Percentiles rank a stretch among this genome's conserved stretches.
These are phyloP conservation scores for Ustilago hordei DNA, from an alignment of 1,284 basidiomycete species.

Conservation along the genomic window DNA sequence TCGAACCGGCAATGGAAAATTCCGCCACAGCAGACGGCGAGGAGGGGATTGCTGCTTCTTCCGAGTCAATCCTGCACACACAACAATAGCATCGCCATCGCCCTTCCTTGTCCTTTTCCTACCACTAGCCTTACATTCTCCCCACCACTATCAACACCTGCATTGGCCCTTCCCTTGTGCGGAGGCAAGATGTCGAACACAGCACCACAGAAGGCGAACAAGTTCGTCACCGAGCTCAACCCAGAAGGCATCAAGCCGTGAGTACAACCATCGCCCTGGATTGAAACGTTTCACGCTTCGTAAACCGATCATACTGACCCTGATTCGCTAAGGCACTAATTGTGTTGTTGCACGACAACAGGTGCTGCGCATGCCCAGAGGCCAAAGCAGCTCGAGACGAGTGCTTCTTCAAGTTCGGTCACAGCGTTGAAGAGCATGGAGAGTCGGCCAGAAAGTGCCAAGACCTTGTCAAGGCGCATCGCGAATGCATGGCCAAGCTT, in stretches of 20 bases:
- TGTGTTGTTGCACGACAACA: slow-evolving; percentile 25
- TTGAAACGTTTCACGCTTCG: not conserved
- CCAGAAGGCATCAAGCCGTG: slow-evolving; percentile 91
- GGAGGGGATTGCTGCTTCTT: slow-evolving; percentile 36
- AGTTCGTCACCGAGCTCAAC: slow-evolving; percentile 74
- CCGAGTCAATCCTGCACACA: slow-evolving; percentile 9
- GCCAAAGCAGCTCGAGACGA: slow-evolving; percentile 91
- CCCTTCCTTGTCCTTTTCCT: not conserved
- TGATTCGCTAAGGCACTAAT: not conserved
- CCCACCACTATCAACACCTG: not conserved
- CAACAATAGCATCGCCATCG: not conserved
- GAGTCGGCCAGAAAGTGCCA: slow-evolving; percentile 83
- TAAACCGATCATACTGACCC: not conserved
- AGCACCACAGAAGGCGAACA: slow-evolving; percentile 46
- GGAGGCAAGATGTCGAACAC: slow-evolving; percentile 31
- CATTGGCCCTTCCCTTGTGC: not conserved
- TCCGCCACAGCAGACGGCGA: slow-evolving; percentile 30
- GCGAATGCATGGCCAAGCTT: slow-evolving; percentile 85
- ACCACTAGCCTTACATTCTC: not conserved
- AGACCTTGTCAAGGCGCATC: slow-evolving; percentile 81
- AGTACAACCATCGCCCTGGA: slow-evolving; percentile 70
- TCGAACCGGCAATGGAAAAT: not conserved
- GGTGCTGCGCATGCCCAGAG: slow-evolving; percentile 93
- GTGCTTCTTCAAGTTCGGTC: slow-evolving; percentile 82
- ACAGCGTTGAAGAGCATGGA: slow-evolving; percentile 73